Base-by-base conservation (phyloP, 2,329 filamentous ascomycete genomes). In the Aspergillus felis region DNA sequence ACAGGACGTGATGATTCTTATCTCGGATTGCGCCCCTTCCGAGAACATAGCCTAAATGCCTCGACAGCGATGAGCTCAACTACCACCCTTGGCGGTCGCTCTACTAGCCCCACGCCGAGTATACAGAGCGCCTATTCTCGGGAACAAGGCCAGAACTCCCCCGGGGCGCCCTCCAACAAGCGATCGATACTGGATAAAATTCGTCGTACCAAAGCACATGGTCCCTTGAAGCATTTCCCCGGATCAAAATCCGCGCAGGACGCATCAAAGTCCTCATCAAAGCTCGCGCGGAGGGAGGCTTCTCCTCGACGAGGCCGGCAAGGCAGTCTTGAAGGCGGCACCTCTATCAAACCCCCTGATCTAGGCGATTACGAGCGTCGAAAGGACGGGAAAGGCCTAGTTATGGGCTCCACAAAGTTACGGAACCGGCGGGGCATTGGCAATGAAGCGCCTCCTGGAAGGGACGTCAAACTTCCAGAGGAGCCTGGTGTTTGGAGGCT, bases 51-150 rank as follows among this genome's bases (percentile, higher is more conserved):
- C 44, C 56, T 71, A 17, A 65, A 66, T 44, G 75, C 76, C 12
- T 77, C 75, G 2, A 80, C 81, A 17, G 78, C 81, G 12, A 78
- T 82, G 67, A 79, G 75, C 50, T 82, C 81, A 29, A 74, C 76
- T 14, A 76, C 76, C 6, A 79, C 73, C 24, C 73, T 83, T 38
- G 74, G 80, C 71, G 82, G 78, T 64, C 87, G 92, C 63, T 87
- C 90, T 12, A 84, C 89, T 59, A 96, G 92, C 73, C 91, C 92
- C 27, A 90, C 91, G 0, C 89, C 92, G 7, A 94, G 90, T 72
- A 80, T 84, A 46, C 84, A 83, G 64, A 91, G 88, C 68, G 82
- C 78, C 24, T 77, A 78, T 74, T 83, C 74, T 70, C 81, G 71
- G 68, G 81, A 74, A 67, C 77, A 64, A 56, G 67, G 71, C n/a